Percentiles rank a stretch among this genome's conserved stretches.
Conservation (phyloP, 2,329 filamentous ascomycete genomes). For the Sporothrix inflata region DNA sequence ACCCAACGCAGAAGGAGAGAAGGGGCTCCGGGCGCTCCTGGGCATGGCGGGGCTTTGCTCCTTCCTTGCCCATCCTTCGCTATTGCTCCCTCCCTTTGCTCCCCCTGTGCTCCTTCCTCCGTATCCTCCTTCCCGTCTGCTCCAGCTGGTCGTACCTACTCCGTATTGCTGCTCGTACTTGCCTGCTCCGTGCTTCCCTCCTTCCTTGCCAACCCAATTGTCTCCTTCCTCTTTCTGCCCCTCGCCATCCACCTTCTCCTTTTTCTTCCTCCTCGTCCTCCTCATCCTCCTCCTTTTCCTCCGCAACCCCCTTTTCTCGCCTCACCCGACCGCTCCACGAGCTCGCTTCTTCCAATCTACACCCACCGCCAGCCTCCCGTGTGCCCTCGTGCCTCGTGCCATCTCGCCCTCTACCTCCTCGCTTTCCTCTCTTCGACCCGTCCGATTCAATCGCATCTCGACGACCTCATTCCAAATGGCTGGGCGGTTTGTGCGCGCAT, state of each 20-base stretch:
- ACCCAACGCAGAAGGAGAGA: not conserved
- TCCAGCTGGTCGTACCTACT: constrained; percentile 13
- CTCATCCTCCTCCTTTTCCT: not conserved
- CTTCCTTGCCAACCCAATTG: constrained; percentile 15
- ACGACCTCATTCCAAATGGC: constrained; percentile 50
- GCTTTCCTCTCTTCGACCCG: not conserved
- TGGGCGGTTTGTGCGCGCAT: constrained; percentile 68
- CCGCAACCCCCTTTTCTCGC: constrained; percentile 3
- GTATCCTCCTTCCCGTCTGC: constrained; percentile 14
- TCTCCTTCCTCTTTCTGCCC: constrained; percentile 9
- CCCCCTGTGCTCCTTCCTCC: constrained; percentile 13
- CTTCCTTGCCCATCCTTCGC: constrained; percentile 11
- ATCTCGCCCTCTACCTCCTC: not conserved
- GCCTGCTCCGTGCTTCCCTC: not conserved
- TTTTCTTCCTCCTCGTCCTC: not conserved
- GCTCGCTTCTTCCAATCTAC: constrained; percentile 6
- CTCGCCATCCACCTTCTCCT: constrained; percentile 18
- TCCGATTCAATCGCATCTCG: constrained; percentile 4
- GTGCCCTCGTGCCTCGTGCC: constrained; percentile 16
- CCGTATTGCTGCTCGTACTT: not conserved
- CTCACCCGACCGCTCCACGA: constrained; percentile 1
- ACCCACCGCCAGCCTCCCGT: constrained; percentile 1
- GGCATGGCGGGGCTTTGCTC: constrained; percentile 18
- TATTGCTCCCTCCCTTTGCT: constrained; percentile 1
- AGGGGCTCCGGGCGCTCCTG: not conserved